Conservation (phyloP, 2,329 filamentous ascomycete genomes). For the Colletotrichum tabaci region DNA sequence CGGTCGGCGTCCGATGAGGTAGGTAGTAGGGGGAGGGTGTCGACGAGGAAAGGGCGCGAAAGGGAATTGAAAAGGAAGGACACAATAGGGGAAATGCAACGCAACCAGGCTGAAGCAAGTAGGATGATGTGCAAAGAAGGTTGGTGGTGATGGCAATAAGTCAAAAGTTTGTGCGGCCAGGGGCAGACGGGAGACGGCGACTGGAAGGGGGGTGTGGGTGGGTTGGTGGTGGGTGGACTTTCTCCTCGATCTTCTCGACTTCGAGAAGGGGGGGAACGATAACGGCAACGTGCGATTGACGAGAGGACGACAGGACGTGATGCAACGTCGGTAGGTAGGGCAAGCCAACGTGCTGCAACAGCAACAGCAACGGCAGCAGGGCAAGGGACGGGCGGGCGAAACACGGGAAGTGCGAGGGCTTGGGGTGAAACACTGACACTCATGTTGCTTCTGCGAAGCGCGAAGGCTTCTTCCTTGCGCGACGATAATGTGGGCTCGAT, state of each 20-base stretch:
- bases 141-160: conserved; percentile 28
- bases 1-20: conserved; percentile 15
- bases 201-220: conserved; percentile 1
- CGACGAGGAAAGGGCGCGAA: background rate
- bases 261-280: conserved; percentile 33
- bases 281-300: conserved; percentile 24
- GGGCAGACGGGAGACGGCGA: background rate
- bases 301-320: conserved; percentile 8
- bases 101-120: conserved; percentile 40
- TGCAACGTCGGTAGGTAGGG: conserved; percentile 21
- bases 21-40: background rate
- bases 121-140: conserved; percentile 40
- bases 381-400: conserved; percentile 39
- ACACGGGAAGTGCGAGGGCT: conserved; percentile 45
- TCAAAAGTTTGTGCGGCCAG: conserved; percentile 10
- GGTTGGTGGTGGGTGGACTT: conserved; percentile 5
- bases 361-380: conserved; percentile 8
- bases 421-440: conserved; percentile 62
- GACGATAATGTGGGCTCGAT: conserved; percentile 24
- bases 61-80: background rate
- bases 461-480: conserved; percentile 44
- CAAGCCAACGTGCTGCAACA: background rate
- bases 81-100: conserved; percentile 34
- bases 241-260: conserved; percentile 31
- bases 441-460: conserved; percentile 55